These are phyloP conservation scores for Penicillium alfredii DNA, from an alignment of 495 filamentous ascomycete genomes.

Conservation along the genomic window DNA sequence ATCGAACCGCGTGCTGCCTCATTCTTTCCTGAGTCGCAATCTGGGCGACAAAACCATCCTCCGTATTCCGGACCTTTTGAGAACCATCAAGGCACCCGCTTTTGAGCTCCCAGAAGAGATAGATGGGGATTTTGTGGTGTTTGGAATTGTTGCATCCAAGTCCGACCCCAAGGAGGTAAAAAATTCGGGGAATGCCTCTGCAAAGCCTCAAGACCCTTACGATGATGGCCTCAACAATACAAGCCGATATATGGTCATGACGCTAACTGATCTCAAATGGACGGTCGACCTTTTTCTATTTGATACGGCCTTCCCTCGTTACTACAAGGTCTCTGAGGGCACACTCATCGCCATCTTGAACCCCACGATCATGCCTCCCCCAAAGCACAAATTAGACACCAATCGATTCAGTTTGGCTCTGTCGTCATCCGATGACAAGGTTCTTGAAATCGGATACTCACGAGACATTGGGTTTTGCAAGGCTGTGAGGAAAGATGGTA, in stretches of 20 bases:
- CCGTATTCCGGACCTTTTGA: conserved; percentile 75
- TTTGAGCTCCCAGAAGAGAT: conserved; percentile 83
- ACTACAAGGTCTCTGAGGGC: conserved; percentile 82
- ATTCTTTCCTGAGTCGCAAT: conserved; percentile 67
- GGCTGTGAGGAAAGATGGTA: conserved; percentile 73
- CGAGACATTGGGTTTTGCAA: conserved; percentile 90
- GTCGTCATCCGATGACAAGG: conserved; percentile 74
- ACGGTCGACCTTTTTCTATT: conserved; percentile 91
- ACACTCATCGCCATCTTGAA: conserved; percentile 92
- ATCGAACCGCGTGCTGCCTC: conserved; percentile 78
- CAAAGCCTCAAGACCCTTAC: conserved; percentile 41
- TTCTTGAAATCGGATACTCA: conserved; percentile 82
- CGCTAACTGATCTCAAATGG: conserved; percentile 82
- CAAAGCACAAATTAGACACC: conserved; percentile 61
- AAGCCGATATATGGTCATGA: conserved; percentile 86
- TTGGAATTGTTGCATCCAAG: conserved; percentile 82
- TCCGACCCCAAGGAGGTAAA: conserved; percentile 72
- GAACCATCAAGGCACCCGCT: conserved; percentile 72
- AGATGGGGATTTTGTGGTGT: conserved; percentile 78
- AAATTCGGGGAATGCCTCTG: conserved; percentile 35
- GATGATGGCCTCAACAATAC: conserved; percentile 51
- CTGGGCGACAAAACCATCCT: conserved; percentile 71
- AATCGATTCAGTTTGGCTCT: conserved; percentile 79
- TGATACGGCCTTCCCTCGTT: conserved; percentile 79
- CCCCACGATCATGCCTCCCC: conserved; percentile 82